Conservation (phyloP, 2,329 filamentous ascomycete species). For the Sclerotinia borealis region DNA sequence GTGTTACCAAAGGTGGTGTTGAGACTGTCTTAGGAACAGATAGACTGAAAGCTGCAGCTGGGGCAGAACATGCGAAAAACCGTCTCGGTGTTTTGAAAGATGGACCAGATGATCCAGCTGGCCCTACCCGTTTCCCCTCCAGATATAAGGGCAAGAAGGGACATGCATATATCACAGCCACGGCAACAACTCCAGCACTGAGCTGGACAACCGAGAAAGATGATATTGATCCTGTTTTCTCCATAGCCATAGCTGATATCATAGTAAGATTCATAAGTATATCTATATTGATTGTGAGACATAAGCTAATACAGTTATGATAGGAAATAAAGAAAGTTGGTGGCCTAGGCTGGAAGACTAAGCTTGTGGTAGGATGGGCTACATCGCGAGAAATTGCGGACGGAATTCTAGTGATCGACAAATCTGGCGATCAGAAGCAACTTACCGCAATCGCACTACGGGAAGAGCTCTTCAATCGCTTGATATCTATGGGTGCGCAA, state of each 20-base stretch:
- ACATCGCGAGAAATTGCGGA: constrained; percentile 68
- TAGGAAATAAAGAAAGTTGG: constrained; percentile 71
- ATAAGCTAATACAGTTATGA: neutral
- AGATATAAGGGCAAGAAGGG: constrained; percentile 67
- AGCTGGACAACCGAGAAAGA: constrained; percentile 39
- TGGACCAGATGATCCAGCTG: constrained; percentile 43
- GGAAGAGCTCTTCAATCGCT: constrained; percentile 75
- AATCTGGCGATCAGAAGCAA: constrained; percentile 47
- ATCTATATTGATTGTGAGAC: neutral
- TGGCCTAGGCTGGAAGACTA: constrained; percentile 78
- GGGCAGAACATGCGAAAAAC: constrained; percentile 57
- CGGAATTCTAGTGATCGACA: constrained; percentile 44
- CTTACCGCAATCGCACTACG: constrained; percentile 66
- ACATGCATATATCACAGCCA: constrained; percentile 62
- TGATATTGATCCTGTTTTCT: constrained; percentile 58
- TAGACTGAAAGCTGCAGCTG: constrained; percentile 54
- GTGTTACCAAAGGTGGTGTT: constrained; percentile 56
- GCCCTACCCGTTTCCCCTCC: constrained; percentile 71
- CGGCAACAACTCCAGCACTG: constrained; percentile 62
- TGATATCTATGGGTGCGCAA: constrained; percentile 70
- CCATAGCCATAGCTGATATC: constrained; percentile 64
- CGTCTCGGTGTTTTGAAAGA: constrained; percentile 61
- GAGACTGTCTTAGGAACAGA: constrained; percentile 67
- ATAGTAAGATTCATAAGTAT: constrained; percentile 20
- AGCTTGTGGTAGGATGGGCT: constrained; percentile 75